Percentiles rank a stretch among this genome's conserved stretches.
These are phyloP conservation scores for Blastomyces percursus DNA, from an alignment of 2,329 filamentous ascomycete species.

Conservation along the genomic window DNA sequence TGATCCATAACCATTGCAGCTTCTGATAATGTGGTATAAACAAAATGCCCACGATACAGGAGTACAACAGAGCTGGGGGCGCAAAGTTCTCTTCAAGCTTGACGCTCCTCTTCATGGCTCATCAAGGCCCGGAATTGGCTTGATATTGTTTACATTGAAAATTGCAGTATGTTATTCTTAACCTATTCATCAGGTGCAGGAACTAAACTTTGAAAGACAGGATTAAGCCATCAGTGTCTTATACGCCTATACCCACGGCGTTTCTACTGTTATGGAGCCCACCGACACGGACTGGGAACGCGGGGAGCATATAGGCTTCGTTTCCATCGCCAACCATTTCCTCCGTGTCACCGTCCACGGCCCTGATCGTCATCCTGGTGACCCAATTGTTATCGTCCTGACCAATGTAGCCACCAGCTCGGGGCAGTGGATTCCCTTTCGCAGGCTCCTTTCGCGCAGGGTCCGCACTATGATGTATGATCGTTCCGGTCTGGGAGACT, in stretches of 20 bases:
- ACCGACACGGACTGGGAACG: not conserved
- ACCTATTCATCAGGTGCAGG: not conserved
- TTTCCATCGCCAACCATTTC: not conserved
- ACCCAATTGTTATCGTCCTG: conserved; percentile 1
- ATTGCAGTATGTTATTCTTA: not conserved
- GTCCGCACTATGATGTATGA: conserved; percentile 1
- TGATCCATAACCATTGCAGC: not conserved
- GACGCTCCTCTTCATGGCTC: not conserved
- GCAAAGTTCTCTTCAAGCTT: not conserved
- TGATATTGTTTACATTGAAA: not conserved
- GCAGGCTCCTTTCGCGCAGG: not conserved
- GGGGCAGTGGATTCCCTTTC: not conserved
- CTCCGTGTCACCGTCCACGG: not conserved
- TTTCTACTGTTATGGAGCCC: not conserved
- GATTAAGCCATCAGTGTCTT: not conserved
- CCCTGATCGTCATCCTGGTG: not conserved
- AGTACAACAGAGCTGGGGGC: too few relatives aligned
- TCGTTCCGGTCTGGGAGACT: conserved; percentile 1
- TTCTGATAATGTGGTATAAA: not conserved
- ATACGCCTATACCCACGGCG: not conserved
- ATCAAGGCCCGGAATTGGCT: not conserved
- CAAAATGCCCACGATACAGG: not conserved
- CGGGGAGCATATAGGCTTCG: not conserved
- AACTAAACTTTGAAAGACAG: not conserved
- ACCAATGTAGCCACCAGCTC: not conserved